Evolutionary conservation across 2,329 filamentous ascomycete genomes (phyloP), one percentile per base, ranked within the genome.

Genomic region (Dactylellina leptospora): DNA sequence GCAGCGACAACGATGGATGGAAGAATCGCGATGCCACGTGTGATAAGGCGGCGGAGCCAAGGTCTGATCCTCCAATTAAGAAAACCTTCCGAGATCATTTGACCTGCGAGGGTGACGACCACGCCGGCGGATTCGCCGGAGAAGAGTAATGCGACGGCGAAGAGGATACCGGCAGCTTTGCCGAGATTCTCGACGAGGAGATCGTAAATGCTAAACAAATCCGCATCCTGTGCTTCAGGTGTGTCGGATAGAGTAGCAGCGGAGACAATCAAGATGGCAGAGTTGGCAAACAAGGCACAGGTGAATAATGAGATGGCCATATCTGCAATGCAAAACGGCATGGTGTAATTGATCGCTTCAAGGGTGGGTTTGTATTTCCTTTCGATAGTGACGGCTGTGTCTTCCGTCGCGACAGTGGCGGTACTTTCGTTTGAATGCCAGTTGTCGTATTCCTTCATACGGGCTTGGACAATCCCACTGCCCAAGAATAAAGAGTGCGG

Each of bases 51-150:
- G 1, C 92, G 88, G 8, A 93, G 77, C 92, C 92, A 96, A 0
- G 92, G 92, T 72, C 84, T 83, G 28, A 93, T 80, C 3, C 81
- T 86, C 90, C 91, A 92, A 48, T 87, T 86, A 45, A 96, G 79
- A 72, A 92, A 90, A 4, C 92, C 92, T 79, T 96, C 92, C 74
- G 87, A 88, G 20, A 96, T 89, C 88, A 96, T 95, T 79, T 96
- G 92, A 0, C 92, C 92, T 0, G 92, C 86, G 75, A 96, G 95
- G 0, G 92, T 96, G 81, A 92, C 96, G 1, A 96, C 89, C 33
- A 96, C 91, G 4, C 92, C 92, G 0, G 92, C 92, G 0, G 88
- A 91, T 10, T 91, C 85, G 6, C 92, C 92, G 0, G 89, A 93
- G 0, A 96, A 85, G 0, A 96, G 84, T 0, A 96, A 82, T 0